These are phyloP conservation scores for Hanseniaspora lachancei DNA, from an alignment of 805 yeast species.

Conservation along the genomic window DNA sequence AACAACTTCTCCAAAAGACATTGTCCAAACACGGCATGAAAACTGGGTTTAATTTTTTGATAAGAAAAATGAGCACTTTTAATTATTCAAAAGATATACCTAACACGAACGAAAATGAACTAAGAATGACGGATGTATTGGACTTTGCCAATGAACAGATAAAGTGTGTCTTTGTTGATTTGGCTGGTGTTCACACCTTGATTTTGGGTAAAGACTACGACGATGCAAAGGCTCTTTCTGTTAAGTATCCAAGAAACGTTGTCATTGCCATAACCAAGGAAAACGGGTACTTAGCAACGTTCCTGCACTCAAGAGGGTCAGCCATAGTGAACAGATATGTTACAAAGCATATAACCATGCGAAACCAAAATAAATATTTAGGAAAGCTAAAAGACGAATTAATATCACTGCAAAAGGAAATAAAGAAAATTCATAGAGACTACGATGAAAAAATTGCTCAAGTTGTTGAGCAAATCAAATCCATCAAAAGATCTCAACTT, in stretches of 20 bases:
- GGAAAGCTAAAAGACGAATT: conserved; percentile 17
- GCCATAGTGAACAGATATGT: not conserved
- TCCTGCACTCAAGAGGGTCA: conserved; percentile 30
- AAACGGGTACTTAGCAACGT: conserved; percentile 32
- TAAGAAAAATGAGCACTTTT: conserved; percentile 28
- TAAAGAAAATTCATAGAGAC: not conserved
- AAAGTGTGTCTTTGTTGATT: conserved; percentile 52
- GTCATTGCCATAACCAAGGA: conserved; percentile 3
- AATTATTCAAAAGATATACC: conserved; percentile 39
- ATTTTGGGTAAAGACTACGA: conserved; percentile 39
- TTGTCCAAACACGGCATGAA: conserved; percentile 22
- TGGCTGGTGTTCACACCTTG: conserved; percentile 43
- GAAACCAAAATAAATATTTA: conserved; percentile 8
- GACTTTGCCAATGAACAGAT: conserved; percentile 42
- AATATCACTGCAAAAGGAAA: not conserved
- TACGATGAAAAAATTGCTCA: not conserved
- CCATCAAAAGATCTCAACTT: conserved; percentile 15
- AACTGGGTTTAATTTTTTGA: not conserved
- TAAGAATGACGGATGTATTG: conserved; percentile 48
- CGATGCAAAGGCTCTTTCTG: conserved; percentile 38
- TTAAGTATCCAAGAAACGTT: conserved; percentile 19
- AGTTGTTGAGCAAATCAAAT: not conserved
- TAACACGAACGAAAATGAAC: conserved; percentile 18
- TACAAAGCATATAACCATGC: conserved; percentile 4
- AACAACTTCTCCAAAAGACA: conserved; percentile 30